These are phyloP conservation scores for Fusarium subglutinans DNA, from an alignment of 2,329 filamentous ascomycete genomes.

Conservation along the genomic window DNA sequence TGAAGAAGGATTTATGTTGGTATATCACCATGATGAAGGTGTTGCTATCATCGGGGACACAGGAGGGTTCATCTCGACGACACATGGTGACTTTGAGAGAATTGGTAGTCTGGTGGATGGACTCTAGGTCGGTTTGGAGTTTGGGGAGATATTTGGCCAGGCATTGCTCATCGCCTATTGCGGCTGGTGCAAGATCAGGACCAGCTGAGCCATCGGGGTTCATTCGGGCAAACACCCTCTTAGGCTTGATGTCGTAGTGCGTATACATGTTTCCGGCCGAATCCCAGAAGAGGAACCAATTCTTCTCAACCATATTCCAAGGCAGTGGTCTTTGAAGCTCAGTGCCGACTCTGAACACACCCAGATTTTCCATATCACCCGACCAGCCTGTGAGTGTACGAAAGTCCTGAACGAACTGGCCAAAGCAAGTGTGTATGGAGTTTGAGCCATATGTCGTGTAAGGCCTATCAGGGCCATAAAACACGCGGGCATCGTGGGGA, in stretches of 20 bases:
- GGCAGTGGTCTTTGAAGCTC: slow-evolving; percentile 62
- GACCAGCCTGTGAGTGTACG: slow-evolving; percentile 58
- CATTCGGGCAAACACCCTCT: slow-evolving; percentile 59
- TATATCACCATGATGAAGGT: slow-evolving; percentile 65
- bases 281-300: slow-evolving; percentile 72
- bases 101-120: slow-evolving; percentile 69
- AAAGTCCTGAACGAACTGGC: slow-evolving; percentile 66
- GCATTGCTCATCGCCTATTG: slow-evolving; percentile 55
- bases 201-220: slow-evolving; percentile 56
- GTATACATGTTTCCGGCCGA: slow-evolving; percentile 54
- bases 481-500: slow-evolving; percentile 67
- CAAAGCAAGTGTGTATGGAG: slow-evolving; percentile 63
- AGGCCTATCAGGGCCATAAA: slow-evolving; percentile 61
- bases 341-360: slow-evolving; percentile 54
- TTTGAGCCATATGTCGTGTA: slow-evolving; percentile 66
- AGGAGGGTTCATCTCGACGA: slow-evolving; percentile 55
- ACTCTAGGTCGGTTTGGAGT: slow-evolving; percentile 50
- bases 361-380: slow-evolving; percentile 35
- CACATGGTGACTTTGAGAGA: slow-evolving; percentile 66
- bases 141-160: slow-evolving; percentile 57
- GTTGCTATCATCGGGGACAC: slow-evolving; percentile 54
- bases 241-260: slow-evolving; percentile 63
- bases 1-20: slow-evolving; percentile 62
- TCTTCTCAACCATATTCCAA: slow-evolving; percentile 63
- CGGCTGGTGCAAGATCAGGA: slow-evolving; percentile 54